phyloP scores from a whole-genome alignment of 345 rosid genomes.

The Physaria fendleri region DNA sequence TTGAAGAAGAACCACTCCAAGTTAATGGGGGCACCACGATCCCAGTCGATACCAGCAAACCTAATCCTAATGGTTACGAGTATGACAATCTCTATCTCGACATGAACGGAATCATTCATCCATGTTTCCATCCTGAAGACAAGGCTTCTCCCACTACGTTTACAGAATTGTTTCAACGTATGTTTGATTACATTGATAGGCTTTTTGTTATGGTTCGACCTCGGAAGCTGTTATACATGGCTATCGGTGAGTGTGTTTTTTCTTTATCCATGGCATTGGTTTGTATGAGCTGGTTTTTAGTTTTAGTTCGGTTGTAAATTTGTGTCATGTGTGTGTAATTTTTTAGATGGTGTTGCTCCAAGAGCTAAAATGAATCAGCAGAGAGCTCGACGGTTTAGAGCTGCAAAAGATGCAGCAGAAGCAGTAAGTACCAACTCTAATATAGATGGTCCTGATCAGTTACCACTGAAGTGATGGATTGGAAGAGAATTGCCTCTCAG shows the following conservation, averaged over 20 bases:
- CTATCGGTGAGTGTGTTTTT: conserved; percentile 58
- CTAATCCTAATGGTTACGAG: conserved; percentile 75
- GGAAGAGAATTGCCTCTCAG: too few species aligned
- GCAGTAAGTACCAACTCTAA: conserved; percentile 66
- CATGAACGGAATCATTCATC: conserved; percentile 97
- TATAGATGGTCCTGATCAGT: too few species aligned
- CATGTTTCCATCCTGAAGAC: conserved; percentile 97
- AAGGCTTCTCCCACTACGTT: conserved; percentile 72
- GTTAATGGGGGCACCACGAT: conserved; percentile 56
- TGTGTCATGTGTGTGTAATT: not conserved
- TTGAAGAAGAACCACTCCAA: conserved; percentile 78
- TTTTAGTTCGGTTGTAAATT: not conserved
- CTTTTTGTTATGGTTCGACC: conserved; percentile 95
- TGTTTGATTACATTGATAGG: conserved; percentile 87
- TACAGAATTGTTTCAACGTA: conserved; percentile 67
- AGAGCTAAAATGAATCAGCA: conserved; percentile 99
- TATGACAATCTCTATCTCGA: conserved; percentile 94
- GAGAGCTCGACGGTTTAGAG: conserved; percentile 83
- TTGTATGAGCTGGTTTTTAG: not conserved
- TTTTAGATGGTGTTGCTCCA: conserved; percentile 94
- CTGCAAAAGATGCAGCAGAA: conserved; percentile 88
- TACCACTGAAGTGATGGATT: too few species aligned
- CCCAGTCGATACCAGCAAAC: conserved; percentile 77
- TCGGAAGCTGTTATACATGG: conserved; percentile 76
- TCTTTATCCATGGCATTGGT: not conserved